Base-by-base conservation (phyloP, 352 stramenopile species). In the Pythium volutum region DNA sequence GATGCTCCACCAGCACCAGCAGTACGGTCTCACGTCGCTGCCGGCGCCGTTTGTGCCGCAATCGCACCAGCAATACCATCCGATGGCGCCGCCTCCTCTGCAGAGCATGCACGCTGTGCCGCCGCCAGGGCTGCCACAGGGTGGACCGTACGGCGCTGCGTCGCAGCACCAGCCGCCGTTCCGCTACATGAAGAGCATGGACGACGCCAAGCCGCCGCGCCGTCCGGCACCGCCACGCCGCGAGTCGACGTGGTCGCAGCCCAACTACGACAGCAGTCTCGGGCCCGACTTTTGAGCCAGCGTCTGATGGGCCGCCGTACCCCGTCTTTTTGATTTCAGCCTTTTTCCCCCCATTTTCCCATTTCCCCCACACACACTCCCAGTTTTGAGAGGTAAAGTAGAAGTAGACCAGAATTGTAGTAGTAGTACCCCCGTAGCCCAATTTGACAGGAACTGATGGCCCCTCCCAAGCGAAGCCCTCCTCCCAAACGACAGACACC, bases 161-260 rank as follows among this genome's bases (percentile, higher is more conserved):
- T 36, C 20, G 20, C 52, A 27, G 22, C 63, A 66, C 20, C 63
- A 66, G 6, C 77, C 84, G 41, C 72, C 59, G 62, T 91, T 76
- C 56, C 82, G 81, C 23, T 91, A 89, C 62, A 66, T 87, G 58
- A 88, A 87, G 55, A 76, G 62, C 49, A 86, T 88, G 73, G 82
- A 88, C 39, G 75, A 89, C 47, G 49, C 43, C 51, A 74, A 83
- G 72, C 41, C 59, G 9, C 55, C 60, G 10, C 59, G 59, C 26
- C 59, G 59, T 6, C 66, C 53, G 11, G 48, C 51, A 3, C 66
- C 55, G 10, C 54, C 55, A 31, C 64, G 75, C 26, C 76, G 82
- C 41, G 82, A 91, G 47, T 61, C 75, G 20, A 84, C 77, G 42
- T 89, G 79, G 49, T 85, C 79, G n/a, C 64, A 71, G 42, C 38